Evolutionary conservation across 805 yeast genomes (phyloP), one percentile per base, ranked within the genome.

Genomic region (Candida multigemmis): DNA sequence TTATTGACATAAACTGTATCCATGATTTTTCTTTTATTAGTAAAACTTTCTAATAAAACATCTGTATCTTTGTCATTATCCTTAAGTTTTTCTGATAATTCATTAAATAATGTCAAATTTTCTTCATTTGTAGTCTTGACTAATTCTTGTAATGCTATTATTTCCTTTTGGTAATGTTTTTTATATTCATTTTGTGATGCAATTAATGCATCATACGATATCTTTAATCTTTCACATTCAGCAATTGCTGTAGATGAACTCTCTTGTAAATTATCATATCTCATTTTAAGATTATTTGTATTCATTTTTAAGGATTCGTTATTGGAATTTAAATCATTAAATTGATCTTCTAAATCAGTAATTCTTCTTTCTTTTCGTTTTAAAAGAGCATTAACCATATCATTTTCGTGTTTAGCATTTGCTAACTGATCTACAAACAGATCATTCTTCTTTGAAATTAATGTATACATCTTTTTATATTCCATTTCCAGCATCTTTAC

Each of bases 331-430:
- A 69, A 40, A 13, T 68, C 73, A 28, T 63, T 62, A 31, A 68
- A 49, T 37, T 72, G 74, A 21, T 53, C 57, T 46, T 84, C 94
- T 40, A 82, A 53, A 37, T 79, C 89, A 16, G 57, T 42, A 14
- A 81, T 68, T 28, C 83, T 60, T 27, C 87, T 62, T 40, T 80
- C 85, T 41, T 81, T 80, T 27, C 93, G 59, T 35, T 68, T 72
- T 32, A 83, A 53, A 35, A 81, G 54, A 1, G 85, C 74, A 41
- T 70, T 77, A 22, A 79, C 61, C 58, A 77, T 77, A 36, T 81
- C 86, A 40, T 77, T 77, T 42, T 84, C 89, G 47, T 80, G 87
- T 48, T 78, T 78, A 20, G 80, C 60, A 36, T 75, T 76, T 16
- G 84, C 73, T 34, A 77, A 50, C 48, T 76, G 81, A 40, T 77